phyloP scores from a whole-genome alignment of 306 rosid species.

The Ormosia emarginata region DNA sequence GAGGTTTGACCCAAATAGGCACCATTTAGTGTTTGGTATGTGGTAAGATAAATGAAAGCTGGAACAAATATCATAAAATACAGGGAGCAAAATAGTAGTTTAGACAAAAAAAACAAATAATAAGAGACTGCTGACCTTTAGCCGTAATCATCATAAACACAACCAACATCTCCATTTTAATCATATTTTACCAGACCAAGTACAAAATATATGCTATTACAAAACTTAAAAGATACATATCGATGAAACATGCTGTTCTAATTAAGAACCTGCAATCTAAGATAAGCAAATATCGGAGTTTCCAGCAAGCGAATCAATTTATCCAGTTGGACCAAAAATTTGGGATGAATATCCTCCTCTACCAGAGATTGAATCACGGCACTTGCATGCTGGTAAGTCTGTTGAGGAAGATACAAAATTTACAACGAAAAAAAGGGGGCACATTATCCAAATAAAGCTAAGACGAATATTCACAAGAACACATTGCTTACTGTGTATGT shows the following conservation, averaged over 20 bases:
- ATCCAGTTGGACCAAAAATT: slow-evolving; percentile 92
- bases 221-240: slow-evolving; percentile 14
- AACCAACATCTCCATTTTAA: background rate
- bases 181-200: slow-evolving; percentile 22
- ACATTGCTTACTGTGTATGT: background rate
- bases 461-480: background rate
- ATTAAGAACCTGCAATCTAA: slow-evolving; percentile 83
- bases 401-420: slow-evolving; percentile 35
- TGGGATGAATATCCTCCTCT: slow-evolving; percentile 90
- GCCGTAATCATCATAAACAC: background rate
- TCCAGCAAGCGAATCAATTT: slow-evolving; percentile 90
- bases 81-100: background rate
- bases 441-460: slow-evolving; percentile 4
- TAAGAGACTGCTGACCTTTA: background rate
- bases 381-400: slow-evolving; percentile 93
- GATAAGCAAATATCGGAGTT: slow-evolving; percentile 87
- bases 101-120: background rate
- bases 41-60: background rate
- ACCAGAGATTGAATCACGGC: slow-evolving; percentile 80
- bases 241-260: slow-evolving; percentile 1
- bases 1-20: background rate
- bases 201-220: slow-evolving; percentile 14
- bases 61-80: background rate
- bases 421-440: background rate
- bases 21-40: background rate